Percentiles rank a stretch among this genome's conserved stretches.
Conservation (phyloP, 2,329 filamentous ascomycete species). For the Septoria petroselini region DNA sequence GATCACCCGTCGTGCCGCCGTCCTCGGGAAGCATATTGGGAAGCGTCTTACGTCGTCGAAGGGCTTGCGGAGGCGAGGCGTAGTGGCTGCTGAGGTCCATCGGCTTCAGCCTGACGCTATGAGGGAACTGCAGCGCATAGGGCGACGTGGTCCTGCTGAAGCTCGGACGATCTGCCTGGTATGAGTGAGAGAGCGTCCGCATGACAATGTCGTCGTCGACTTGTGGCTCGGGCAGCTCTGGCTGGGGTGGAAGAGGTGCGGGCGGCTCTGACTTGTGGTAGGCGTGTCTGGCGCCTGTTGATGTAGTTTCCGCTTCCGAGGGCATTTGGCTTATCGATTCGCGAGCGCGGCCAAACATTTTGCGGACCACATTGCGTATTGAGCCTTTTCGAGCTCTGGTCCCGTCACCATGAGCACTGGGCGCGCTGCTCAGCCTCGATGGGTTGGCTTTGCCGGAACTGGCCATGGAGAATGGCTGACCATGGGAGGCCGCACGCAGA, state of each 20-base stretch:
- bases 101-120: constrained; percentile 39
- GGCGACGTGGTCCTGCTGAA: constrained; percentile 32
- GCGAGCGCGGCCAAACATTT: constrained; percentile 39
- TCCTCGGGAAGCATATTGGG: constrained; percentile 34
- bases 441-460: constrained; percentile 8
- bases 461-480: constrained; percentile 18
- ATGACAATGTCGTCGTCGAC: constrained; percentile 10
- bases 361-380: constrained; percentile 38
- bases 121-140: constrained; percentile 40
- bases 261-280: constrained; percentile 36
- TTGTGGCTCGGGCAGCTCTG: constrained; percentile 22
- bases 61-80: constrained; percentile 26
- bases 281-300: constrained; percentile 29
- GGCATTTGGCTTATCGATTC: constrained; percentile 21
- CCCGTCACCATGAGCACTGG: constrained; percentile 18
- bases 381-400: constrained; percentile 35
- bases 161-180: constrained; percentile 14
- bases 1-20: constrained; percentile 26
- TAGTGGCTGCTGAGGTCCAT: constrained; percentile 38
- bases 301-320: constrained; percentile 7
- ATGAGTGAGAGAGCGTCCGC: constrained; percentile 10
- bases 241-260: constrained; percentile 21
- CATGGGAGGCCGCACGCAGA: constrained; percentile 26
- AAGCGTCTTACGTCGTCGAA: constrained; percentile 35
- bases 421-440: constrained; percentile 14